Conservation (phyloP, 1,284 basidiomycete species). For the Ganoderma multipileum region DNA sequence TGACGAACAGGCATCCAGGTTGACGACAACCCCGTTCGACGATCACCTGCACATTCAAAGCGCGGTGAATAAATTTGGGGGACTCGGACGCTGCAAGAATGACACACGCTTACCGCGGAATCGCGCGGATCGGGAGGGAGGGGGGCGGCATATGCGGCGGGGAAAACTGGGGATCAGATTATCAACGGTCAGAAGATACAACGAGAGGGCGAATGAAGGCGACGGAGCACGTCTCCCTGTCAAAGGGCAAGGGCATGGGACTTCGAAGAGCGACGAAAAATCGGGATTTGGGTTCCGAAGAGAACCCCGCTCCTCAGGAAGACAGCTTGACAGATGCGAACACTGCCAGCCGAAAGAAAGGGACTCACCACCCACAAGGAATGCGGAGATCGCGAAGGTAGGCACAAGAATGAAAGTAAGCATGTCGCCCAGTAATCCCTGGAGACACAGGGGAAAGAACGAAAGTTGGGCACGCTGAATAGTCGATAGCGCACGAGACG, state of each 20-base stretch:
- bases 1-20: neutral
- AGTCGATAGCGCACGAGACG: neutral
- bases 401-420: slow-evolving; percentile 29
- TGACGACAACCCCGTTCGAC: neutral
- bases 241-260: neutral
- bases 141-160: slow-evolving; percentile 10
- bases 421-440: slow-evolving; percentile 15
- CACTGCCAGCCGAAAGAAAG: neutral
- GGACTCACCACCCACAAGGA: slow-evolving; percentile 24
- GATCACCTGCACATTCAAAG: neutral
- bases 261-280: neutral
- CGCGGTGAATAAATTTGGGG: neutral
- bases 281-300: neutral
- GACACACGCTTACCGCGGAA: neutral
- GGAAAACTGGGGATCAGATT: slow-evolving; percentile 6
- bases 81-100: too few species aligned
- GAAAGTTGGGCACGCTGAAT: neutral
- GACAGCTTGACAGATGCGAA: neutral
- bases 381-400: slow-evolving; percentile 29
- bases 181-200: neutral
- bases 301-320: neutral
- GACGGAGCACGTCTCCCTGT: neutral
- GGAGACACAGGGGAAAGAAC: neutral
- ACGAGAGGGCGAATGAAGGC: neutral
- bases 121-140: neutral